Conservation (phyloP, 2,329 filamentous ascomycete species). For the Colletotrichum theobromicola region DNA sequence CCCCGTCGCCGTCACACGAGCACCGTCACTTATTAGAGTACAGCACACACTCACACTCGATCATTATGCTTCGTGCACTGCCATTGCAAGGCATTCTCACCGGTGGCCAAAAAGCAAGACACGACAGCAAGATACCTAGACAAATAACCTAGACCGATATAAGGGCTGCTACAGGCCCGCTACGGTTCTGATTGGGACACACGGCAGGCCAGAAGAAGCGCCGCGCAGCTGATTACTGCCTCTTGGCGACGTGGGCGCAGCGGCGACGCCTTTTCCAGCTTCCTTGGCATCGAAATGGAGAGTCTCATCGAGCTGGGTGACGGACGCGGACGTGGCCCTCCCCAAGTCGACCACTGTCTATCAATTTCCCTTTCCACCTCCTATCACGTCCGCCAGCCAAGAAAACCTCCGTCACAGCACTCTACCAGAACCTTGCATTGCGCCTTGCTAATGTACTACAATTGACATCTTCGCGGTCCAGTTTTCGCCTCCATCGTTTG, state of each 20-base stretch:
- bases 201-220: not conserved
- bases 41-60: not conserved
- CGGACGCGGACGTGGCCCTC: constrained; percentile 7
- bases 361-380: not conserved
- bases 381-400: not conserved
- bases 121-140: not conserved
- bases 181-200: not conserved
- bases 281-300: not conserved
- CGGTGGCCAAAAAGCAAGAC: not conserved
- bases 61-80: not conserved
- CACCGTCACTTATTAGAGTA: not conserved
- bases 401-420: not conserved
- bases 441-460: not conserved
- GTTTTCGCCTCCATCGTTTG: constrained; percentile 3
- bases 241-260: constrained; percentile 16
- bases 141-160: not conserved
- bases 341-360: not conserved
- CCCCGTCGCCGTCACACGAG: not conserved
- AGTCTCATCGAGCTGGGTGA: not conserved
- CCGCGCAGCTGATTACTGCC: not conserved
- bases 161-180: not conserved
- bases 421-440: not conserved
- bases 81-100: not conserved
- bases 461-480: not conserved
- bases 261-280: not conserved